phyloP scores from a whole-genome alignment of 2,329 filamentous ascomycete species.

The Neopestalotiopsis rosae region DNA sequence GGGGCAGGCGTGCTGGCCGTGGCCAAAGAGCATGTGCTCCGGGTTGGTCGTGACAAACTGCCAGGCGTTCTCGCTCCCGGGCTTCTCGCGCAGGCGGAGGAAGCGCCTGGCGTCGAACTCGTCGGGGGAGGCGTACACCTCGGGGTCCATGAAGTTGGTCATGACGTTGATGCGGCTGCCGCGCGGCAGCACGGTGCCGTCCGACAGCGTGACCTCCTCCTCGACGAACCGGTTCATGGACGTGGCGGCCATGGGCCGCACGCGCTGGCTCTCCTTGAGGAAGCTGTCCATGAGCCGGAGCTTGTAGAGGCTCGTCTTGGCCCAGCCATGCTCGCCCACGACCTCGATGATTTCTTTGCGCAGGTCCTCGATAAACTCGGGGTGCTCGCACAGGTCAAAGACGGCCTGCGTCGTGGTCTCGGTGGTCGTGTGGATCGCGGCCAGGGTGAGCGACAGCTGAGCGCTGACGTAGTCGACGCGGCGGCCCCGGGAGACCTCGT shows the following conservation, averaged over 20 bases:
- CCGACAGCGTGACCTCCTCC: slow-evolving; percentile 30
- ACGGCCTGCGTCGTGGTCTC: slow-evolving; percentile 42
- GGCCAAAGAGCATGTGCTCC: slow-evolving; percentile 42
- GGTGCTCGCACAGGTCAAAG: slow-evolving; percentile 49
- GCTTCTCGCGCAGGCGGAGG: slow-evolving; percentile 32
- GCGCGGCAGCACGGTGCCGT: slow-evolving; percentile 34
- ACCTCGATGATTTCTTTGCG: slow-evolving; percentile 49
- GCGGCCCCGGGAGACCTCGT: slow-evolving; percentile 39
- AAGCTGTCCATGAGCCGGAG: slow-evolving; percentile 47
- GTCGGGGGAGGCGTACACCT: slow-evolving; percentile 33
- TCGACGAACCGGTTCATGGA: slow-evolving; percentile 39
- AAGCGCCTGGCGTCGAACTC: slow-evolving; percentile 37
- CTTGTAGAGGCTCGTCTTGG: slow-evolving; percentile 39
- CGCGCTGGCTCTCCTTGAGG: slow-evolving; percentile 44
- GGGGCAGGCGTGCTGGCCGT: slow-evolving; percentile 45
- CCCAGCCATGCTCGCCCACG: slow-evolving; percentile 36
- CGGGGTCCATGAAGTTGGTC: slow-evolving; percentile 34
- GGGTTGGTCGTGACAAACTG: slow-evolving; percentile 43
- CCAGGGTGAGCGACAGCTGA: slow-evolving; percentile 43
- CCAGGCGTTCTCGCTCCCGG: slow-evolving; percentile 38
- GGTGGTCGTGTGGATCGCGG: slow-evolving; percentile 49
- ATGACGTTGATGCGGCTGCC: slow-evolving; percentile 34
- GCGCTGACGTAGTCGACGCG: slow-evolving; percentile 37
- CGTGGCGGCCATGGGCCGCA: slow-evolving; percentile 31
- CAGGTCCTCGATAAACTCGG: slow-evolving; percentile 48